Base-by-base conservation (phyloP, 2,329 filamentous ascomycete genomes). In the Fusarium musae region DNA sequence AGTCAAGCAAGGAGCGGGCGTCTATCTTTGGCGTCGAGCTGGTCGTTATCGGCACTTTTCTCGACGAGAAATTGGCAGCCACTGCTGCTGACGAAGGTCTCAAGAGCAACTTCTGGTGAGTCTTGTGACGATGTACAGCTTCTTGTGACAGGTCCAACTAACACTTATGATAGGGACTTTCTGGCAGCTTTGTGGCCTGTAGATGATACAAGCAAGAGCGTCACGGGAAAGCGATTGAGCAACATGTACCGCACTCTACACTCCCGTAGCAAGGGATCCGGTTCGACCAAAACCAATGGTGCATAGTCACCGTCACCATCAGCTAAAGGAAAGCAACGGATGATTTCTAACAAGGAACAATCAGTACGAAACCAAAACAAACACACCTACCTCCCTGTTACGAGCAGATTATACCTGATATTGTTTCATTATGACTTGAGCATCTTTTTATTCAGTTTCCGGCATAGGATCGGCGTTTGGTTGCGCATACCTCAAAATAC, bases 21-120 rank as follows among this genome's bases (percentile, higher is more conserved):
- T 87, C 85, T 76, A 86, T 91, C 47, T 88, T 92, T 77, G 91
- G 90, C 75, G 83, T 84, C 34, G 88, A 91, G 77, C 82, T 92
- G 42, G 84, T 91, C 46, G 85, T 85, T 9, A 90, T 92, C 79
- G 91, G 91, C 59, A 87, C 88, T 63, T 91, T 91, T 75, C 87
- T 92, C 69, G 86, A 88, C 56, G 83, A 82, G 67, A 81, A 80
- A 63, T 75, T 84, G 36, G 81, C 85, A 39, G 84, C 84, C 58
- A 84, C 85, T 36, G 78, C 80, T 56, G 80, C 82, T 16, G 80
- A 83, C 40, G 80, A 82, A 52, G 81, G 81, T 67, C 78, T 87
- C 44, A 85, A 87, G 74, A 84, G 84, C 54, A 85, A 85, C 57
- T 83, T 88, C 63, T 89, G 87, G 86, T 88, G 80, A 80, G 85